Evolutionary conservation across 2,329 filamentous ascomycete genomes (phyloP).

Genomic region (Bipolaris cookei): DNA sequence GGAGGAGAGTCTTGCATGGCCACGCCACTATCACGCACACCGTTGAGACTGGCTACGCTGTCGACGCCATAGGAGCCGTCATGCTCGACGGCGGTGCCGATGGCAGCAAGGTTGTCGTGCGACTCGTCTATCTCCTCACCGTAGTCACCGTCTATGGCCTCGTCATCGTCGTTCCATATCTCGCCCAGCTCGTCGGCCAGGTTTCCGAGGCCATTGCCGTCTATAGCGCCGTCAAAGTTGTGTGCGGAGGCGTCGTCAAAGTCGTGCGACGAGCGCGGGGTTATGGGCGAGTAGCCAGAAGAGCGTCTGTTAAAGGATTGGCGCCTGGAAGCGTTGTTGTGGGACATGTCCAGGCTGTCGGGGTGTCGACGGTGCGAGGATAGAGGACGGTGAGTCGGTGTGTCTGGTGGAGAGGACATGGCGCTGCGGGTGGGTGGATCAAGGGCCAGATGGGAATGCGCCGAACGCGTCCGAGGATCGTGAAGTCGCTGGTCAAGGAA

Average conservation of each 20-base stretch:
- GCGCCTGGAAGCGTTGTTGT: constrained; percentile 44
- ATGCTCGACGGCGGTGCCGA: constrained; percentile 45
- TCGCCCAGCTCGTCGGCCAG: constrained; percentile 82
- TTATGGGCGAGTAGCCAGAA: constrained; percentile 56
- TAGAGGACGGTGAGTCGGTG: constrained; percentile 46
- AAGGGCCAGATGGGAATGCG: constrained; percentile 6
- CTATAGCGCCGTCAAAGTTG: constrained; percentile 47
- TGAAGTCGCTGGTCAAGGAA: constrained; percentile 11
- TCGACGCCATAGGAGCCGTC: constrained; percentile 39
- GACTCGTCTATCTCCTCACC: constrained; percentile 42
- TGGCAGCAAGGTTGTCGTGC: constrained; percentile 30
- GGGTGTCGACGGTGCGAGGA: constrained; percentile 49
- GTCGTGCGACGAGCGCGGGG: constrained; percentile 50
- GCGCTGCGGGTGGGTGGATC: constrained; percentile 12
- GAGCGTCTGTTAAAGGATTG: constrained; percentile 50
- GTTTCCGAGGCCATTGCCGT: constrained; percentile 70
- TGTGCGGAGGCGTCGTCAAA: constrained; percentile 51
- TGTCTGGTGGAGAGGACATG: constrained; percentile 53
- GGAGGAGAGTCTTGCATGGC: constrained; percentile 52
- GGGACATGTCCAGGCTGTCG: constrained; percentile 53
- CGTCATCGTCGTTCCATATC: constrained; percentile 70
- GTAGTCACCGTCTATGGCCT: constrained; percentile 56
- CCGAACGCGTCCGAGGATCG: constrained; percentile 13
- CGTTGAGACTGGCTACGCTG: constrained; percentile 32
- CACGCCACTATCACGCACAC: constrained; percentile 55